Evolutionary conservation across 345 rosid genomes (phyloP).

Genomic region (Garcia nutans): DNA sequence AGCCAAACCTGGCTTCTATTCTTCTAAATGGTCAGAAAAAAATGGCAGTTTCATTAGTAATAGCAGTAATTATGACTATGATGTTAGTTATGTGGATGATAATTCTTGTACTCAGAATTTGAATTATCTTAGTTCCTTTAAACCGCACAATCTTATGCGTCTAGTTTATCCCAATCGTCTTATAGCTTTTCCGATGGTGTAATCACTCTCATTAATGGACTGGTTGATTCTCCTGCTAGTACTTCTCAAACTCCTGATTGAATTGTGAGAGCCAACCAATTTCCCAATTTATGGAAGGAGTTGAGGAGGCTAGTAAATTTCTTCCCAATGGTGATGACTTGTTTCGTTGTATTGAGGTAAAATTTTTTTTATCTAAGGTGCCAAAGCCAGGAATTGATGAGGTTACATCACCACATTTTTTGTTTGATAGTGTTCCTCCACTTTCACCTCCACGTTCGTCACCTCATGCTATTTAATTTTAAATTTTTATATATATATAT

Average conservation of each 20-base stretch:
- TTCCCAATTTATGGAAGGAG: slow-evolving; percentile 70
- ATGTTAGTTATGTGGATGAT: slow-evolving; percentile 25
- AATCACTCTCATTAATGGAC: slow-evolving; percentile 40
- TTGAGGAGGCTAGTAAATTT: slow-evolving; percentile 72
- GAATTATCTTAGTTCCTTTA: slow-evolving; percentile 36
- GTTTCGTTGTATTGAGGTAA: slow-evolving; percentile 36
- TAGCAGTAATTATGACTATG: slow-evolving; percentile 11
- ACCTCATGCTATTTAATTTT: too few relatives aligned
- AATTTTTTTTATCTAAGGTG: slow-evolving; percentile 17
- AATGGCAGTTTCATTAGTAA: slow-evolving; percentile 25
- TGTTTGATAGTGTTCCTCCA: too few relatives aligned
- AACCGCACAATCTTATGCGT: slow-evolving; percentile 24
- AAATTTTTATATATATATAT: too few relatives aligned
- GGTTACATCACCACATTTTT: too few relatives aligned
- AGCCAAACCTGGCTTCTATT: slow-evolving; percentile 23
- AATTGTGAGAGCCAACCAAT: slow-evolving; percentile 53
- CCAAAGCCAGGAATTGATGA: slow-evolving; percentile 20
- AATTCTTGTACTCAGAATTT: slow-evolving; percentile 26
- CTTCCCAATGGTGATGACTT: slow-evolving; percentile 49
- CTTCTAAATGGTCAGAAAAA: slow-evolving; percentile 5
- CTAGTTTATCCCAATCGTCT: slow-evolving; percentile 46
- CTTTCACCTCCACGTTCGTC: too few relatives aligned
- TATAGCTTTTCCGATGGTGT: slow-evolving; percentile 47
- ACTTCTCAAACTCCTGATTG: slow-evolving; percentile 38
- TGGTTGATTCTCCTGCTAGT: slow-evolving; percentile 52